These are phyloP conservation scores for Cyclotella choctawhatcheeana DNA, from an alignment of 108 stramenopile species.

Conservation along the genomic window DNA sequence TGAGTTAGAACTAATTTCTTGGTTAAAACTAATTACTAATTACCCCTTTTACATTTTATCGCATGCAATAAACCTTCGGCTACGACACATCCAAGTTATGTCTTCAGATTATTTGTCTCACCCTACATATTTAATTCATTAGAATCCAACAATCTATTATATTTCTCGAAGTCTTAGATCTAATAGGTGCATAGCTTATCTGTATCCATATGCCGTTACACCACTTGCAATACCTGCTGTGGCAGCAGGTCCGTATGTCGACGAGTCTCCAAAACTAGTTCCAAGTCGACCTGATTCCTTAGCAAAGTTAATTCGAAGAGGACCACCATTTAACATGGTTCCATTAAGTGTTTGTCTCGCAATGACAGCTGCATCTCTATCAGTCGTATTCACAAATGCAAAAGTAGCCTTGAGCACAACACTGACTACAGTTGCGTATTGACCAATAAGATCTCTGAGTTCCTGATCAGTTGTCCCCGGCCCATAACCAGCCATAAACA, in stretches of 20 bases:
- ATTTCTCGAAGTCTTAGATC: too few species aligned
- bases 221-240: not conserved
- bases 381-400: constrained; percentile 83
- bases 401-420: constrained; percentile 79
- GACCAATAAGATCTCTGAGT: constrained; percentile 66
- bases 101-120: too few species aligned
- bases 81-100: too few species aligned
- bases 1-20: too few species aligned
- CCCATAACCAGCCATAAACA: constrained; percentile 90
- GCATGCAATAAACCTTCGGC: too few species aligned
- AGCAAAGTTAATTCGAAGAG: constrained; percentile 86
- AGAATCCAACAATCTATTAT: too few species aligned
- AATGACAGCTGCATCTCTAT: constrained; percentile 61
- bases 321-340: constrained; percentile 72
- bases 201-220: constrained; percentile 20
- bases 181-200: constrained; percentile 32
- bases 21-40: too few species aligned
- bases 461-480: constrained; percentile 79
- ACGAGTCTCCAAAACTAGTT: constrained; percentile 73
- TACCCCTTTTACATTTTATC: too few species aligned
- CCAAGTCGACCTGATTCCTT: constrained; percentile 89
- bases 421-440: constrained; percentile 67
- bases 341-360: constrained; percentile 73
- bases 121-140: too few species aligned
- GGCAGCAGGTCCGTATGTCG: constrained; percentile 58